These are phyloP conservation scores for Pichia sporocuriosa DNA, from an alignment of 805 yeast genomes.

Conservation along the genomic window DNA sequence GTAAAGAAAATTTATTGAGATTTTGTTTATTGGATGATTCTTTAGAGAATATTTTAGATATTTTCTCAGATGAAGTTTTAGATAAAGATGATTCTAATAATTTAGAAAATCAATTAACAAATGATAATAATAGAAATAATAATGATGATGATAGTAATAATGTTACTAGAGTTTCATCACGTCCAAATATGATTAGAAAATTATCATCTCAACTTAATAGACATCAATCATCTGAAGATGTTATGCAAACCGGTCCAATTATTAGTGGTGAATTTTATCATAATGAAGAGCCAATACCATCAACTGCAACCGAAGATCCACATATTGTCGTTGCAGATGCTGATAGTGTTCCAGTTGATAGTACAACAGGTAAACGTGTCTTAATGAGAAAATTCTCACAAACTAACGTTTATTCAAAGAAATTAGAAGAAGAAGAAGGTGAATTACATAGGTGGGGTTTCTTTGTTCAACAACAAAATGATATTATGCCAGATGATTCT, in stretches of 20 bases:
- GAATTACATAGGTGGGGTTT: constrained; percentile 84
- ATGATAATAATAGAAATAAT: neutral
- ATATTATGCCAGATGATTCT: constrained; percentile 24
- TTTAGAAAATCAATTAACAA: neutral
- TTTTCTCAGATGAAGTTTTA: constrained; percentile 30
- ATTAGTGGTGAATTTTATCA: constrained; percentile 34
- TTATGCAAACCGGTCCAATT: constrained; percentile 48
- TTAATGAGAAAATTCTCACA: constrained; percentile 57
- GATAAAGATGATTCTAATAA: constrained; percentile 1
- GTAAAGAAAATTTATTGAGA: constrained; percentile 46
- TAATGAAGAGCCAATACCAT: constrained; percentile 4
- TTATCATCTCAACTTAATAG: constrained; percentile 32
- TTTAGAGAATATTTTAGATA: constrained; percentile 43
- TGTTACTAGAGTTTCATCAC: neutral
- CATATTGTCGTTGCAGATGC: constrained; percentile 70
- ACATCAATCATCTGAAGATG: constrained; percentile 44
- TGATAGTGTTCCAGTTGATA: constrained; percentile 54
- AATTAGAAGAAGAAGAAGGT: constrained; percentile 87
- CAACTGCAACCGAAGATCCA: constrained; percentile 32
- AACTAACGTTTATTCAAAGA: constrained; percentile 60
- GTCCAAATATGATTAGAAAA: constrained; percentile 25
- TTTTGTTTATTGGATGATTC: constrained; percentile 50
- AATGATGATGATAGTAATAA: neutral
- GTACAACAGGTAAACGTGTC: constrained; percentile 66
- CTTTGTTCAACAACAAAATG: constrained; percentile 58